Conservation (phyloP, 768 basidiomycete genomes). For the Tulasnella sp. region DNA sequence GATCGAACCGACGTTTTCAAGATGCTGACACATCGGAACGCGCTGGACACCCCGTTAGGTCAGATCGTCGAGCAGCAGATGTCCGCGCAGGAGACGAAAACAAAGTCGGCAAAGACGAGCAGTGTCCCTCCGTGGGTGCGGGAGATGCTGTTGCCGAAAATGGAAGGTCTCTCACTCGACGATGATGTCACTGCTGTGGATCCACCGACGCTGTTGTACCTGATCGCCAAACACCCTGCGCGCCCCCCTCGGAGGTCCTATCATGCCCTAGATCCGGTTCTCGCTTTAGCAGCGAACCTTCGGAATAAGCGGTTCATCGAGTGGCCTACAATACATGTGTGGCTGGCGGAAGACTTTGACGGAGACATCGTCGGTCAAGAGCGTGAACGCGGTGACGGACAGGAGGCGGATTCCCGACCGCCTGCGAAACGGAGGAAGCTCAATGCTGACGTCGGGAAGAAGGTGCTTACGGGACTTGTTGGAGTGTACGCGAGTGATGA, state of each 20-base stretch:
- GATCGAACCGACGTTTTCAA: conserved; percentile 24
- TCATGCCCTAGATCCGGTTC: conserved; percentile 44
- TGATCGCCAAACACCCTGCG: conserved; percentile 27
- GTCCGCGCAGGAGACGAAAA: conserved; percentile 33
- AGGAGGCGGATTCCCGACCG: conserved; percentile 25
- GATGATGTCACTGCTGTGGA: conserved; percentile 47
- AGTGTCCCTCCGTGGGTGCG: conserved; percentile 37
- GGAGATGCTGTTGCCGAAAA: conserved; percentile 35
- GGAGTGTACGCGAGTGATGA: conserved; percentile 52
- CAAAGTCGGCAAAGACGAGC: conserved; percentile 33
- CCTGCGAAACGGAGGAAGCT: conserved; percentile 46
- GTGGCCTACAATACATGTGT: conserved; percentile 72
- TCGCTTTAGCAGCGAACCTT: conserved; percentile 39
- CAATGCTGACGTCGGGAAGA: conserved; percentile 39
- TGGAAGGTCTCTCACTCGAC: conserved; percentile 24
- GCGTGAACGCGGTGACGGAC: conserved; percentile 18
- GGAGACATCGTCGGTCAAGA: conserved; percentile 48
- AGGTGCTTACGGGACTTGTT: conserved; percentile 45
- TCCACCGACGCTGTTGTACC: conserved; percentile 46
- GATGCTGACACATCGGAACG: conserved; percentile 55
- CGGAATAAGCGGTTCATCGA: conserved; percentile 62
- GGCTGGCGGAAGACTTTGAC: conserved; percentile 48
- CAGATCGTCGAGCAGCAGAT: conserved; percentile 33
- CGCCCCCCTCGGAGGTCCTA: conserved; percentile 29
- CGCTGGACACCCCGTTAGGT: conserved; percentile 39